phyloP scores from a whole-genome alignment of 2,329 filamentous ascomycete species.

The Aspergillus sp. region DNA sequence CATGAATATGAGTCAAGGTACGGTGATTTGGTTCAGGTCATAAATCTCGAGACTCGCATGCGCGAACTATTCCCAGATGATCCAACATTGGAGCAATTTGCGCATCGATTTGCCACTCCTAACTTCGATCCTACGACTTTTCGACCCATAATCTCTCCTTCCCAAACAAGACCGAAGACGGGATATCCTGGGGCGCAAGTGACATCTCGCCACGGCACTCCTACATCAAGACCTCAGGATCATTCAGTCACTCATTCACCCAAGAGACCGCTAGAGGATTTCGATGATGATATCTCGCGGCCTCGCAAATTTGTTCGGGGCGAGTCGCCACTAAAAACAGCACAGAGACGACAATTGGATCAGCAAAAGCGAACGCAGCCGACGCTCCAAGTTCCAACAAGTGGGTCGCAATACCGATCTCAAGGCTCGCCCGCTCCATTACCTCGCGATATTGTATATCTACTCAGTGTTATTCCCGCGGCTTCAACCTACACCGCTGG shows the following conservation, averaged over 20 bases:
- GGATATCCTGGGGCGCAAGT: slow-evolving; percentile 29
- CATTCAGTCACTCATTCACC: slow-evolving; percentile 43
- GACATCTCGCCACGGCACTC: slow-evolving; percentile 34
- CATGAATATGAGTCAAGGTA: slow-evolving; percentile 95
- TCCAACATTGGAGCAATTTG: slow-evolving; percentile 71
- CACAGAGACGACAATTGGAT: slow-evolving; percentile 79
- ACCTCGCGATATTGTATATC: slow-evolving; percentile 64
- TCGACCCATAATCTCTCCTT: slow-evolving; percentile 80
- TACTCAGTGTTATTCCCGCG: slow-evolving; percentile 72
- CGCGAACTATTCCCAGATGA: slow-evolving; percentile 89
- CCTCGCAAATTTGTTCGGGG: slow-evolving; percentile 84
- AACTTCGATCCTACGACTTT: slow-evolving; percentile 79
- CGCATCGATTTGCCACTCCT: slow-evolving; percentile 69
- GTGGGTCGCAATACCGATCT: slow-evolving; percentile 47
- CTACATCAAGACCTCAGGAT: slow-evolving; percentile 36
- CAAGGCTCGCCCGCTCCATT: slow-evolving; percentile 63
- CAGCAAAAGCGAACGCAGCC: slow-evolving; percentile 60
- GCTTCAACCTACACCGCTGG: slow-evolving; percentile 70
- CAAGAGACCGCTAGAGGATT: slow-evolving; percentile 68
- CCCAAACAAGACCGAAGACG: slow-evolving; percentile 70
- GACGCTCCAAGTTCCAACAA: slow-evolving; percentile 26
- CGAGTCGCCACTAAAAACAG: slow-evolving; percentile 90
- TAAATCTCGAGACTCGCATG: slow-evolving; percentile 90
- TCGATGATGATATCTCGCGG: slow-evolving; percentile 67
- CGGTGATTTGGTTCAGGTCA: slow-evolving; percentile 86